Base-by-base conservation (phyloP, 2,329 filamentous ascomycete genomes). In the Colletotrichum sansevieriae region DNA sequence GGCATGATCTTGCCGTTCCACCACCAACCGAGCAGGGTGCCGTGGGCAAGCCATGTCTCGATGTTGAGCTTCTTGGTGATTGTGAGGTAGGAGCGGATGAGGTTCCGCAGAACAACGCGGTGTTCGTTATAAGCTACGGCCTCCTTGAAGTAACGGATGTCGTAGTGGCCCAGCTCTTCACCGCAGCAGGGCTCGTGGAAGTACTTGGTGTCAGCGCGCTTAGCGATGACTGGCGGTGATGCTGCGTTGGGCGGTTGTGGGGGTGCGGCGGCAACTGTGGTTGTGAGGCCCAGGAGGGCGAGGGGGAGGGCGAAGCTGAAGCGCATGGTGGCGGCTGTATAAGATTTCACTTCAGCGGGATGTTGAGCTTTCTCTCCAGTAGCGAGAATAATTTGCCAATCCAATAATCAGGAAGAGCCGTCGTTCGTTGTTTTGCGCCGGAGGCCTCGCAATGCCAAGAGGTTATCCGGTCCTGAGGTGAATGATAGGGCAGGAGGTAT, bases 1-100 rank as follows among this genome's bases (percentile, higher is more conserved):
- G 92, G 92, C 81, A 95, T 88, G 76, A 93, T 89, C 79, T 88
- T 81, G 47, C 83, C 86, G 76, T 94, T 95, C 93, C 93, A 97
- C 92, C 92, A 96, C 93, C 93, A 97, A 12, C 93, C 93, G 22
- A 97, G 82, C 57, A 96, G 81, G 4, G 93, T 94, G 56, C 93
- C 93, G 78, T 97, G 93, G 44, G 93, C 93, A 68, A 97, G 88
- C 93, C 93, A 96, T 0, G 93, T 95, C 79, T 95, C 92, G 70
- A 94, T 80, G 7, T 88, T 87, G 62, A 90, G 83, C 18, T 86
- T 82, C 51, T 83, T 82, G 78, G 92, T 91, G 64, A 88, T 89
- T 52, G 84, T 83, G 51, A 96, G 85, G 80, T 96, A 96, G 59
- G 92, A 90, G 71, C 90, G 88, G 72, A 94, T 87, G 72, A 96